Conservation (phyloP, 1,139 yeast species). For the Candida glucosophila region DNA sequence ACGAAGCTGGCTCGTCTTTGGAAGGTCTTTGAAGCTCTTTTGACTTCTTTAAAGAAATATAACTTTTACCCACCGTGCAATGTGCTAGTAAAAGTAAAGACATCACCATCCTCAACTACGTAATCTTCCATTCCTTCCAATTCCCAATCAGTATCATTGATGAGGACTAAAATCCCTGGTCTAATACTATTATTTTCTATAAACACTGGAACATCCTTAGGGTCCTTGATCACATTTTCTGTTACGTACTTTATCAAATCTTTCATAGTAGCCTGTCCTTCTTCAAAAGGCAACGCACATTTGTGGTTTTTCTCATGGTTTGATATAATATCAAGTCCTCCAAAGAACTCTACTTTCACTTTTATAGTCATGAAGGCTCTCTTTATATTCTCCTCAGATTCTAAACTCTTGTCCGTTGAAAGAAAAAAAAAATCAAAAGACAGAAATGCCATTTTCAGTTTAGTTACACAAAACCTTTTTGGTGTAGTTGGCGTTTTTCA, state of each 20-base stretch:
- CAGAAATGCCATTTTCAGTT: neutral
- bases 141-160: conserved; percentile 97
- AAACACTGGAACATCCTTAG: conserved; percentile 63
- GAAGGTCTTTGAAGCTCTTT: too few species aligned
- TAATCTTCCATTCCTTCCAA: conserved; percentile 83
- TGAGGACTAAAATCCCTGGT: conserved; percentile 85
- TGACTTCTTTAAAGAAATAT: conserved; percentile 1
- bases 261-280: conserved; percentile 42
- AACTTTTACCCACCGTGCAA: conserved; percentile 75
- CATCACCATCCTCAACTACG: conserved; percentile 65
- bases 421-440: neutral
- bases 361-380: conserved; percentile 15
- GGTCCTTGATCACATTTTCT: conserved; percentile 46
- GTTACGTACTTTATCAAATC: conserved; percentile 53
- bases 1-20: too few species aligned
- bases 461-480: conserved; percentile 1
- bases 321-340: conserved; percentile 67
- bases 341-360: conserved; percentile 42
- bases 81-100: conserved; percentile 82
- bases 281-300: conserved; percentile 29
- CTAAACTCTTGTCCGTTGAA: neutral
- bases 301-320: conserved; percentile 41
- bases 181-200: conserved; percentile 74
- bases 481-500: too few species aligned
- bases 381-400: neutral